phyloP scores from a whole-genome alignment of 441 rosid genomes.

The Monsonia emarginata region DNA sequence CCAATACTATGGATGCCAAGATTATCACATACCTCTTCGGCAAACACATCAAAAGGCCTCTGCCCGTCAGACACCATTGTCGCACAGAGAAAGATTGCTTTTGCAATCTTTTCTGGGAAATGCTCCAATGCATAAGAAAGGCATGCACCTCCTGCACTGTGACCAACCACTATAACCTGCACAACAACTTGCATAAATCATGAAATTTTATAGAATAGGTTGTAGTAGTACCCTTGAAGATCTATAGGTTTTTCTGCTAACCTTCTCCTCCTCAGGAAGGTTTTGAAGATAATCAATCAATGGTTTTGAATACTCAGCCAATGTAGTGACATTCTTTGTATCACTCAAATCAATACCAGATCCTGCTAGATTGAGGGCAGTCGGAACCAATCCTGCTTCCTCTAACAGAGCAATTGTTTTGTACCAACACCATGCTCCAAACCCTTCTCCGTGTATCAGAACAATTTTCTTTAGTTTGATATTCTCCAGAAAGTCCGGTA shows the following conservation, averaged over 20 bases:
- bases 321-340: constrained; percentile 47
- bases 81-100: constrained; percentile 74
- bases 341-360: constrained; percentile 71
- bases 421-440: constrained; percentile 99
- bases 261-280: constrained; percentile 81
- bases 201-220: constrained; percentile 6
- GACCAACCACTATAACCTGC: constrained; percentile 85
- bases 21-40: constrained; percentile 58
- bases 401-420: constrained; percentile 68
- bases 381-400: constrained; percentile 66
- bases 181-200: constrained; percentile 14
- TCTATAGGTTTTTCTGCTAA: constrained; percentile 13
- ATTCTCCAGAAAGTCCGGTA: constrained; percentile 51
- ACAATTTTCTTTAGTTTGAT: constrained; percentile 49
- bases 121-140: constrained; percentile 72
- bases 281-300: constrained; percentile 47
- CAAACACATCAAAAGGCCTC: constrained; percentile 85
- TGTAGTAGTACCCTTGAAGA: background rate
- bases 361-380: constrained; percentile 71
- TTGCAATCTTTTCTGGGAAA: constrained; percentile 62
- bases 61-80: constrained; percentile 79
- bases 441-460: constrained; percentile 82
- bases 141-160: constrained; percentile 83
- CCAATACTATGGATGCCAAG: background rate
- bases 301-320: constrained; percentile 77